A percentile compares a stretch with the other conserved stretches of the same genome.
These are phyloP conservation scores for Cladophialophora immunda DNA, from an alignment of 2,329 filamentous ascomycete species.

Conservation along the genomic window DNA sequence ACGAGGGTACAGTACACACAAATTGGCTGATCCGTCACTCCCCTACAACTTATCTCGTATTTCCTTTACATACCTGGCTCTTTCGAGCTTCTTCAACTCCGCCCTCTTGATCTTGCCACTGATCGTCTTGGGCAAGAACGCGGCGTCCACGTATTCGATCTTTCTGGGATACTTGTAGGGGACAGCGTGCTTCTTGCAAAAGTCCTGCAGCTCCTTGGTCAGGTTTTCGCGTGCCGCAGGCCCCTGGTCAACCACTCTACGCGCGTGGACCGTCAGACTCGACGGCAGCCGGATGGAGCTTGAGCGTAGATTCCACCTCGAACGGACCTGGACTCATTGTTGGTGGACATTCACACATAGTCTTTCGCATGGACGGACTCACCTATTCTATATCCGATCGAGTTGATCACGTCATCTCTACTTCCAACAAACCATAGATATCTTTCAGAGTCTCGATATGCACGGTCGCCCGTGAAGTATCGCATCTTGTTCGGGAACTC, in stretches of 20 bases:
- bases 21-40: too few relatives aligned
- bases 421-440: constrained; percentile 48
- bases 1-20: too few relatives aligned
- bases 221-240: constrained; percentile 66
- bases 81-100: too few relatives aligned
- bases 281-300: constrained; percentile 49
- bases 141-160: constrained; percentile 48
- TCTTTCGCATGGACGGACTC: too few relatives aligned
- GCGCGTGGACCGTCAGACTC: too few relatives aligned
- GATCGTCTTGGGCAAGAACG: constrained; percentile 50
- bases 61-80: too few relatives aligned
- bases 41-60: too few relatives aligned
- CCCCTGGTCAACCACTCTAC: constrained; percentile 51
- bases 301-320: constrained; percentile 52
- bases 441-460: constrained; percentile 44
- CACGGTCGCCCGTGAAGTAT: constrained; percentile 50
- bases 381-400: constrained; percentile 48
- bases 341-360: constrained; percentile 36
- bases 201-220: constrained; percentile 48
- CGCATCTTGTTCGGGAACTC: constrained; percentile 24
- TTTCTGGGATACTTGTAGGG: constrained; percentile 53
- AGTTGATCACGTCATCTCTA: constrained; percentile 51
- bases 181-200: constrained; percentile 50
- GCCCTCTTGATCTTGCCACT: constrained; percentile 46
- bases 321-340: constrained; percentile 45